phyloP scores from a whole-genome alignment of 768 basidiomycete genomes.

The Tremella yokohamensis region DNA sequence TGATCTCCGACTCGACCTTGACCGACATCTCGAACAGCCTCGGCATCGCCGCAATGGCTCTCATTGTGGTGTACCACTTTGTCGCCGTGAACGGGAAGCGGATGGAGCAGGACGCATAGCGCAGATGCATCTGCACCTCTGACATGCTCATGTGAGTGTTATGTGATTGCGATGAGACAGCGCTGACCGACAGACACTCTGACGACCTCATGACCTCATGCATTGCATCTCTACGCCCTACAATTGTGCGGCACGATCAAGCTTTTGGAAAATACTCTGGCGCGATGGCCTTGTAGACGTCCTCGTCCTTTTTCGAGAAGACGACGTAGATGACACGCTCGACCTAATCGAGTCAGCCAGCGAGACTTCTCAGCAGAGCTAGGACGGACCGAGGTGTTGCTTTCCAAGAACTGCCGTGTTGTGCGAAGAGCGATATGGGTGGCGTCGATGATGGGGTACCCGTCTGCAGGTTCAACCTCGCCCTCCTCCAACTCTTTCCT shows the following conservation, averaged over 20 bases:
- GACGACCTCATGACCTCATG: too few species aligned
- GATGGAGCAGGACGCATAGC: constrained; percentile 24
- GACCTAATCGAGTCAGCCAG: constrained; percentile 31
- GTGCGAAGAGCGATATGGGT: constrained; percentile 48
- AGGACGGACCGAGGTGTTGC: constrained; percentile 22
- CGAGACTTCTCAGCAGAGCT: neutral
- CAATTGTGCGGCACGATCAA: neutral
- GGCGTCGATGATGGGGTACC: constrained; percentile 51
- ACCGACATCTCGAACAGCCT: constrained; percentile 79
- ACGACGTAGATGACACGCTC: constrained; percentile 45
- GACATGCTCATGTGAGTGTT: neutral
- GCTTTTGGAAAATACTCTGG: constrained; percentile 38
- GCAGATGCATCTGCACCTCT: too few species aligned
- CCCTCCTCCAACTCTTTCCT: too few species aligned
- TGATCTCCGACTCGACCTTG: constrained; percentile 78
- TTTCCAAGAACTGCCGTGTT: constrained; percentile 33
- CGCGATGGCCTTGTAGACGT: constrained; percentile 34
- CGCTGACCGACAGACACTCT: neutral
- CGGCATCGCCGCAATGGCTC: constrained; percentile 79
- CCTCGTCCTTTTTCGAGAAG: constrained; percentile 39
- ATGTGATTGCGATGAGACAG: too few species aligned
- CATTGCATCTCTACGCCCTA: too few species aligned
- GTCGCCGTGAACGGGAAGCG: constrained; percentile 73
- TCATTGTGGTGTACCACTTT: constrained; percentile 85
- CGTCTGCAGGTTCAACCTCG: constrained; percentile 31